Conservation (phyloP, 208 protist species). For the Naegleria fowleri region DNA sequence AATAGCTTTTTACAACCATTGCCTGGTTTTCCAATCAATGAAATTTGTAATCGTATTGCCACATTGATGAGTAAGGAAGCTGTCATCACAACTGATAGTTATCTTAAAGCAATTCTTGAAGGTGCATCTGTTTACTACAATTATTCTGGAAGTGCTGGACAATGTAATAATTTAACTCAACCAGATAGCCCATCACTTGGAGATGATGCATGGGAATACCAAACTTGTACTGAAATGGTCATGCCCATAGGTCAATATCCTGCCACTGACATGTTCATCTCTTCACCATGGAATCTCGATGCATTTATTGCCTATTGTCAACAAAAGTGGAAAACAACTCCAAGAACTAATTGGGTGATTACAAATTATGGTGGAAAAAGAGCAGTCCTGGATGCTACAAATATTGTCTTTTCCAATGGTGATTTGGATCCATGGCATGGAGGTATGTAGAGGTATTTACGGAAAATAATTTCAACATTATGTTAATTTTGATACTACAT, state of each 20-base stretch:
- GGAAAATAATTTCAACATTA: conserved; percentile 39
- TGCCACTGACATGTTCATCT: conserved; percentile 49
- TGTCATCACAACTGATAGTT: neutral
- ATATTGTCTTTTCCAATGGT: conserved; percentile 76
- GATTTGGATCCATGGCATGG: conserved; percentile 62
- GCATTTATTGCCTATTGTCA: conserved; percentile 36
- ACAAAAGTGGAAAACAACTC: conserved; percentile 33
- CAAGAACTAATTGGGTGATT: conserved; percentile 29
- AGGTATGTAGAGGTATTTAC: conserved; percentile 41
- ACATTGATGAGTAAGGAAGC: neutral
- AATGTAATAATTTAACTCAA: conserved; percentile 36
- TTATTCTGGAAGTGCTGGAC: conserved; percentile 22
- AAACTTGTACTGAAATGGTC: conserved; percentile 59
- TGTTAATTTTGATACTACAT: neutral
- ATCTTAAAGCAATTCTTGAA: neutral
- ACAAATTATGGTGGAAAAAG: conserved; percentile 39
- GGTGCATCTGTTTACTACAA: conserved; percentile 29
- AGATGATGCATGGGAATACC: conserved; percentile 53
- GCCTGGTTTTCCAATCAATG: conserved; percentile 21
- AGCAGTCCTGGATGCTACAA: conserved; percentile 36
- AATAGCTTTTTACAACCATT: conserved; percentile 18
- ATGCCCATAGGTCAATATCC: conserved; percentile 48
- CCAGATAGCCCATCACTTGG: conserved; percentile 29
- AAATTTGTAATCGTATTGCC: neutral
- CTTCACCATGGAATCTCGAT: conserved; percentile 36